Conservation (phyloP, 352 stramenopile species). For the Globisporangium paddicum region DNA sequence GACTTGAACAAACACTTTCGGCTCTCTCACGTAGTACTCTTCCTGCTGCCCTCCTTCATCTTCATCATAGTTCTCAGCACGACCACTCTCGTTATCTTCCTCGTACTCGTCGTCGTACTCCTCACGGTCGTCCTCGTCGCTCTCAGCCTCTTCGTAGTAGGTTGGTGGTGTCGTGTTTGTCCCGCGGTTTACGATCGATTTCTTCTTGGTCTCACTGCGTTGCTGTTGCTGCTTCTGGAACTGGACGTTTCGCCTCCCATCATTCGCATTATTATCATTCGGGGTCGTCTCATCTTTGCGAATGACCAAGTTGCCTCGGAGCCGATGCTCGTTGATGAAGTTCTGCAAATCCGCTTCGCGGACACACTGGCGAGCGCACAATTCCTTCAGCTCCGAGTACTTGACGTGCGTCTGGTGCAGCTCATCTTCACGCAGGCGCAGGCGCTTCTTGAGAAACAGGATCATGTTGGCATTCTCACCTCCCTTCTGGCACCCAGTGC, state of each 20-base stretch:
- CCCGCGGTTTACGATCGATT: slow-evolving; percentile 13
- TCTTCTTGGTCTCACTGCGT: slow-evolving; percentile 8
- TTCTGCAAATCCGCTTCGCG: slow-evolving; percentile 74
- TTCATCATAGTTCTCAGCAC: slow-evolving; percentile 17
- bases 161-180: slow-evolving; percentile 17
- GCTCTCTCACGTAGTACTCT: slow-evolving; percentile 27
- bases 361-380: slow-evolving; percentile 72
- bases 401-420: slow-evolving; percentile 51
- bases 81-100: slow-evolving; percentile 20
- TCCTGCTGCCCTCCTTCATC: slow-evolving; percentile 19
- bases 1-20: slow-evolving; percentile 48
- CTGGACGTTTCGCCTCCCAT: slow-evolving; percentile 10
- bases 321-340: slow-evolving; percentile 76
- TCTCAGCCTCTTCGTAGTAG: slow-evolving; percentile 20
- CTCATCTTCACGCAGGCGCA: slow-evolving; percentile 58
- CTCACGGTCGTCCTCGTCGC: slow-evolving; percentile 16
- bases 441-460: slow-evolving; percentile 50
- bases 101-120: slow-evolving; percentile 13
- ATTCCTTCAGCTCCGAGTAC: slow-evolving; percentile 69
- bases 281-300: slow-evolving; percentile 18
- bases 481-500: neutral
- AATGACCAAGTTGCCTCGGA: slow-evolving; percentile 65
- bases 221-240: slow-evolving; percentile 14
- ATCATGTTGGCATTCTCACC: slow-evolving; percentile 24
- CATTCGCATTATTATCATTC: slow-evolving; percentile 11